These are phyloP conservation scores for Prunus dulcis DNA, from an alignment of 306 rosid genomes.

Conservation along the genomic window DNA sequence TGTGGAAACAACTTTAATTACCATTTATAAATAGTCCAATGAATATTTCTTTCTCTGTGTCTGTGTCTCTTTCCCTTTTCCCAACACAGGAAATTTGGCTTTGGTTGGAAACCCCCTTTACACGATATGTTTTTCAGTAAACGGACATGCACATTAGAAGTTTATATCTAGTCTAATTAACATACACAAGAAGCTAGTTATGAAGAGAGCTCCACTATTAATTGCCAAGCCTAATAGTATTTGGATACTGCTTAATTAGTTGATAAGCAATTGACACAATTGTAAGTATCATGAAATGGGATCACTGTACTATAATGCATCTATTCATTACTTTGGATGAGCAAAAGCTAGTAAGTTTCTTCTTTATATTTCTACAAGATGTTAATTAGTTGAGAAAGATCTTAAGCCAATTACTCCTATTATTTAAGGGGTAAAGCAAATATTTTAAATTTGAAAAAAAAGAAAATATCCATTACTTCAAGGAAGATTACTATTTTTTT, in stretches of 20 bases:
- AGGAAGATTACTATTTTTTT: neutral
- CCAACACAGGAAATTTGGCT: neutral
- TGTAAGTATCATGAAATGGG: neutral
- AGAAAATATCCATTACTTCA: neutral
- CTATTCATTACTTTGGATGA: neutral
- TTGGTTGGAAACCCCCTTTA: neutral
- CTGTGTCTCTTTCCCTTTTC: neutral
- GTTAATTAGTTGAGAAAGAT: neutral
- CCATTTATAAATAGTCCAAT: neutral
- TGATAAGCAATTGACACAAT: neutral
- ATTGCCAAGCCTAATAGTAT: neutral
- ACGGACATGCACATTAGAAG: neutral
- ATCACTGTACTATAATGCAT: neutral
- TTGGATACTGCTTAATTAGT: neutral
- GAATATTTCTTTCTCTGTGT: neutral
- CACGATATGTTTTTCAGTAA: neutral
- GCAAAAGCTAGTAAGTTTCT: neutral
- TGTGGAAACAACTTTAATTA: neutral
- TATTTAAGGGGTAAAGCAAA: neutral
- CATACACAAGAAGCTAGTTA: neutral
- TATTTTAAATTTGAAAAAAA: neutral
- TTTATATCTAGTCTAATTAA: neutral
- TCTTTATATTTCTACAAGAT: neutral
- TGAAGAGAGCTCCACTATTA: neutral
- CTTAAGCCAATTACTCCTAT: too few species aligned